Evolutionary conservation across 2,329 filamentous ascomycete genomes (phyloP).

Genomic region (Ophiocordyceps sinensis): DNA sequence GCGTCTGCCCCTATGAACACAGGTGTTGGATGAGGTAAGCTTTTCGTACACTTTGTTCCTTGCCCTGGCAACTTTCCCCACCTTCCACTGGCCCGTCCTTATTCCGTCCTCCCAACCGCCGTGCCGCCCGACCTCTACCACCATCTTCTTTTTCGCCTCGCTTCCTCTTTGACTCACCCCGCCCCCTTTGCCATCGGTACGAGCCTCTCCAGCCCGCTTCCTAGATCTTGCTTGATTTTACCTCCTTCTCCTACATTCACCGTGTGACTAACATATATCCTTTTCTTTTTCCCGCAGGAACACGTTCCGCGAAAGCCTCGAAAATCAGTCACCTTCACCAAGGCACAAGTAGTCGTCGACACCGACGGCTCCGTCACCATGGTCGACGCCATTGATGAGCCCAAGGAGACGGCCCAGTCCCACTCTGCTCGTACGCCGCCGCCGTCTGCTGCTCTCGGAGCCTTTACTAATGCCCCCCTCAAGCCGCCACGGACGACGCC

Average conservation of each 20-base stretch:
- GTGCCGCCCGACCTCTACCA: neutral
- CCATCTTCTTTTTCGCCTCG: neutral
- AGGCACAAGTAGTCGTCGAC: constrained; percentile 77
- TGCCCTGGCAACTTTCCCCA: neutral
- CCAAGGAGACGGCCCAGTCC: constrained; percentile 69
- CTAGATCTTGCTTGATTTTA: neutral
- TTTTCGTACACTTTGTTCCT: neutral
- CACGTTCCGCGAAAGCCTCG: constrained; percentile 52
- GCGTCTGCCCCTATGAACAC: too few species aligned
- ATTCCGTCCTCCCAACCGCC: neutral
- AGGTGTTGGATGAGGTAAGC: neutral
- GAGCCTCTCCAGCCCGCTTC: neutral
- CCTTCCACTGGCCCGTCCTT: neutral
- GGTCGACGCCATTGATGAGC: constrained; percentile 56
- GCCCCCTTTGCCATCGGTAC: constrained; percentile 1
- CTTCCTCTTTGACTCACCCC: neutral
- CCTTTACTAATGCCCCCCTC: constrained; percentile 35
- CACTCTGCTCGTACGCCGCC: constrained; percentile 57
- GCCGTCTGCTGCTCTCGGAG: constrained; percentile 37
- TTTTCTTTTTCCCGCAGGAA: constrained; percentile 10
- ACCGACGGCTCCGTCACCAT: constrained; percentile 75
- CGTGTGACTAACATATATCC: neutral
- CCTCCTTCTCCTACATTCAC: neutral
- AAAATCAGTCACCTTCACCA: constrained; percentile 89
- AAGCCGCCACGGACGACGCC: constrained; percentile 29